Evolutionary conservation across 2,329 filamentous ascomycete species (phyloP).

Genomic region (Hymenoscyphus occultus): DNA sequence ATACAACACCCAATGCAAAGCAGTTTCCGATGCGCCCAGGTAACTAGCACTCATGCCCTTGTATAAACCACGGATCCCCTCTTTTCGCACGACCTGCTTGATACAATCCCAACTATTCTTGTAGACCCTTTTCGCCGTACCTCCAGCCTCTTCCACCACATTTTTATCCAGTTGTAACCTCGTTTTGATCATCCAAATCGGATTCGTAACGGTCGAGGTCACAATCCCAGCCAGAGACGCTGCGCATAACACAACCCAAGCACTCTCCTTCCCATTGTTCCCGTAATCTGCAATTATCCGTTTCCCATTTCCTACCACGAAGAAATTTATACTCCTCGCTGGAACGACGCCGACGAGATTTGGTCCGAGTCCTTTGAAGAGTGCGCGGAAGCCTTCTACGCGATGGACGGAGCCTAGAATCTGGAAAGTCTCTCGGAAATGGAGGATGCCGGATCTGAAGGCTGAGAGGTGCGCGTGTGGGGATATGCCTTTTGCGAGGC

Average conservation of each 20-base stretch:
- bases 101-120: conserved; percentile 87
- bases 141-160: conserved; percentile 58
- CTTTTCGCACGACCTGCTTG: conserved; percentile 73
- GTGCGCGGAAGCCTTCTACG: conserved; percentile 76
- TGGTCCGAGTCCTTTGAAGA: conserved; percentile 91
- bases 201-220: conserved; percentile 89
- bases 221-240: conserved; percentile 77
- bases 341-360: conserved; percentile 89
- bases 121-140: conserved; percentile 63
- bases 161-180: conserved; percentile 88
- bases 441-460: conserved; percentile 63
- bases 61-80: conserved; percentile 81
- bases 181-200: conserved; percentile 96
- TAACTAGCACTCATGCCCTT: conserved; percentile 90
- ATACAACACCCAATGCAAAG: conserved; percentile 90
- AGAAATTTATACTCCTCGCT: conserved; percentile 90
- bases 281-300: conserved; percentile 71
- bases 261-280: conserved; percentile 66
- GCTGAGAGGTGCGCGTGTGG: conserved; percentile 59
- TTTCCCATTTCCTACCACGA: conserved; percentile 89
- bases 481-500: conserved; percentile 51
- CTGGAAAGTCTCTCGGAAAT: conserved; percentile 81
- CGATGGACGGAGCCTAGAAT: conserved; percentile 79
- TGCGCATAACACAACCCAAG: conserved; percentile 74
- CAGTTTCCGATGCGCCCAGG: conserved; percentile 84